Conservation (phyloP, 169 alveolate species). For the Eimeria acervulina region DNA sequence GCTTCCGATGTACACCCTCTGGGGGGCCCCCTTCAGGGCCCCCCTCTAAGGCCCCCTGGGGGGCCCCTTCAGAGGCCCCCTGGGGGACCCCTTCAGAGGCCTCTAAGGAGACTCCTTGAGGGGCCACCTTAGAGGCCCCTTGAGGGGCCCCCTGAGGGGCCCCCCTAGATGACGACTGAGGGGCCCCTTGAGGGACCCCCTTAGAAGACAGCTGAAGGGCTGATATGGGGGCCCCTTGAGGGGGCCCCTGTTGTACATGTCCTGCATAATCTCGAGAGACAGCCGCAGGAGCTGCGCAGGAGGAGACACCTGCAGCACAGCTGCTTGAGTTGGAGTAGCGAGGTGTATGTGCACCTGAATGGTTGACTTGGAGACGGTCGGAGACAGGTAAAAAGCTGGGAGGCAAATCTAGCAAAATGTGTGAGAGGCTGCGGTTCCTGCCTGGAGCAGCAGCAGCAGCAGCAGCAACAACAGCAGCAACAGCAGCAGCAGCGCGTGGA, state of each 20-base stretch:
- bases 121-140: background rate
- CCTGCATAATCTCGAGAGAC: background rate
- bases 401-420: background rate
- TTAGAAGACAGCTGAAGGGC: background rate
- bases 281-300: background rate
- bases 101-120: background rate
- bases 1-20: background rate
- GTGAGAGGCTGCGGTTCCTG: slow-evolving; percentile 5
- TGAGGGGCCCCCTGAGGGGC: too few species aligned
- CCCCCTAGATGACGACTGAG: too few species aligned
- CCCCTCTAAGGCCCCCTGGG: background rate
- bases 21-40: background rate
- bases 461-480: slow-evolving; percentile 8
- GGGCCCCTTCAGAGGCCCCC: background rate
- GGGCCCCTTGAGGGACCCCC: background rate
- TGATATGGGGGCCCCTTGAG: background rate
- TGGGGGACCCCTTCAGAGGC: background rate
- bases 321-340: background rate
- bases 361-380: background rate
- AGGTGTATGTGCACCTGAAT: slow-evolving; percentile 67
- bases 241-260: background rate
- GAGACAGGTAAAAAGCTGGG: background rate
- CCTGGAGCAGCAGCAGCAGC: slow-evolving; percentile 1
- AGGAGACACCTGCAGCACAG: background rate
- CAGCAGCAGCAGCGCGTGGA: background rate